Evolutionary conservation across 495 filamentous ascomycete genomes (phyloP).

Genomic region (Neurospora sp.): DNA sequence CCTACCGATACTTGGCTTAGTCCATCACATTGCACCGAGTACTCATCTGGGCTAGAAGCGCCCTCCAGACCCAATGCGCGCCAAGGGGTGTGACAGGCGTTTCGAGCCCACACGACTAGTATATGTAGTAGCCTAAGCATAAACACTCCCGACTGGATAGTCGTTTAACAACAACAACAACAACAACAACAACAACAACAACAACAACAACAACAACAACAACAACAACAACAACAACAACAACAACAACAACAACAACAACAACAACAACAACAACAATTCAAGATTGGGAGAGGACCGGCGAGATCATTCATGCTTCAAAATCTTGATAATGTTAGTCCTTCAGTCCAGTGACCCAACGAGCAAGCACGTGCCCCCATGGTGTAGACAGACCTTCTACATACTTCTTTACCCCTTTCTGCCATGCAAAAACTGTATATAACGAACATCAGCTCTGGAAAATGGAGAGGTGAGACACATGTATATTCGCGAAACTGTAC

Average conservation of each 20-base stretch:
- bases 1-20: constrained; percentile 66
- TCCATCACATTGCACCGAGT: background rate
- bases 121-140: background rate
- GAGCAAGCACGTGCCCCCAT: background rate
- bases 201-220: background rate
- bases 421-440: background rate
- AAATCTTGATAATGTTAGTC: background rate
- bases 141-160: background rate
- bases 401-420: background rate
- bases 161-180: background rate
- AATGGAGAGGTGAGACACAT: background rate
- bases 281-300: background rate
- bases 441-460: background rate
- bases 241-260: no score
- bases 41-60: no score
- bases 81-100: no score
- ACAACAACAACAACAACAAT: background rate
- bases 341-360: background rate
- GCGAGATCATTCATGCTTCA: background rate
- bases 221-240: no score
- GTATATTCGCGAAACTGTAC: background rate
- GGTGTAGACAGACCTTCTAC: background rate
- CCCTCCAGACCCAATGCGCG: no score
- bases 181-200: no score
- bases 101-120: background rate